Percentiles rank a stretch among this genome's conserved stretches.
Conservation (phyloP, 139 green algal species). For the Chlorella vulgaris region DNA sequence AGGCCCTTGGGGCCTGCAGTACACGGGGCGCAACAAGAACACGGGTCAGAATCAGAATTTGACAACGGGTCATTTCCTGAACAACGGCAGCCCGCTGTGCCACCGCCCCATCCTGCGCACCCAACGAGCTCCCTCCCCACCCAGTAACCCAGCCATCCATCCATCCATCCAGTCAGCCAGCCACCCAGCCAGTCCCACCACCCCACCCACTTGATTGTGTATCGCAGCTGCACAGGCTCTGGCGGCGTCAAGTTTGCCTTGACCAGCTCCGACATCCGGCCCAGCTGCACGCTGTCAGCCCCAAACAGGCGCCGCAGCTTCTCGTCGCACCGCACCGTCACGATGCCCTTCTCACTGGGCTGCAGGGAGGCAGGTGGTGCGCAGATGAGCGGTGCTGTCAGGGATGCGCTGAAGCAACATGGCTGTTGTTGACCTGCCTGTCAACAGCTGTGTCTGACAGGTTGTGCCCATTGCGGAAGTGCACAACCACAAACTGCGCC, state of each 20-base stretch:
- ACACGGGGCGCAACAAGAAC: neutral
- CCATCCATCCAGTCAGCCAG: neutral
- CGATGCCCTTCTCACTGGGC: neutral
- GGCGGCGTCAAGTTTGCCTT: conserved; percentile 7
- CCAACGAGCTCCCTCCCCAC: too few relatives aligned
- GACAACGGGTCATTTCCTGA: too few relatives aligned
- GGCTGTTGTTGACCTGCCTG: neutral
- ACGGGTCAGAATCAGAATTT: neutral
- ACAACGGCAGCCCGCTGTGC: too few relatives aligned
- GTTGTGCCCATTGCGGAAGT: neutral
- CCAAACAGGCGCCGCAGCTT: conserved; percentile 21
- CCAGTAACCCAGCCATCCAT: neutral
- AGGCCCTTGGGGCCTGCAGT: conserved; percentile 23
- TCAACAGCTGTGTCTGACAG: too few relatives aligned
- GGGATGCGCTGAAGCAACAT: neutral
- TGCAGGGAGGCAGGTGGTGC: neutral
- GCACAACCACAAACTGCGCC: neutral
- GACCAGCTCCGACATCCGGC: neutral
- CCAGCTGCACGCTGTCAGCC: conserved; percentile 3
- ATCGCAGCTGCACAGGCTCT: neutral
- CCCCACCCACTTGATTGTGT: neutral
- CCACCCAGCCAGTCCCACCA: too few relatives aligned
- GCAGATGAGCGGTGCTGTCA: neutral
- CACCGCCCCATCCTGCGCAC: too few relatives aligned
- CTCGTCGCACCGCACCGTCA: conserved; percentile 25